Conservation (phyloP, 2,329 filamentous ascomycete species). For the Sclerotinia borealis region DNA sequence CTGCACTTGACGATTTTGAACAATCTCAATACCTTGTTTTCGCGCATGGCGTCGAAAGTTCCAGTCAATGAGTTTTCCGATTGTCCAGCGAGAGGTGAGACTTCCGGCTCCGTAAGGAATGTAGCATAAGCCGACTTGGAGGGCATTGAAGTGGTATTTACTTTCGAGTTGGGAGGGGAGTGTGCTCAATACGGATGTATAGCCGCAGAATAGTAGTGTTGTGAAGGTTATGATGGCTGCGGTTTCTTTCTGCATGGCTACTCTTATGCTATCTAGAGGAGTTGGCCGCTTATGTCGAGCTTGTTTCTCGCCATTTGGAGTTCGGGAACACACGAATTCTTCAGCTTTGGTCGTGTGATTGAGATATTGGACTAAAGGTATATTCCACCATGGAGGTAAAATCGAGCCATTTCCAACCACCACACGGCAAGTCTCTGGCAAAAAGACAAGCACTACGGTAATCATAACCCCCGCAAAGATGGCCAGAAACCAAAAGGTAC, state of each 20-base stretch:
- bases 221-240: slow-evolving; percentile 39
- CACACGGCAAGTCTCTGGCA: slow-evolving; percentile 48
- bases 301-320: background rate
- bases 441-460: slow-evolving; percentile 24
- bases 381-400: slow-evolving; percentile 49
- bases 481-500: slow-evolving; percentile 46
- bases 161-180: slow-evolving; percentile 35
- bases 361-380: slow-evolving; percentile 32
- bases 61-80: slow-evolving; percentile 52
- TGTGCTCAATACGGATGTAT: slow-evolving; percentile 40
- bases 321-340: background rate
- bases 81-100: slow-evolving; percentile 40
- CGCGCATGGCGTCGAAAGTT: slow-evolving; percentile 64
- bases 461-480: slow-evolving; percentile 19
- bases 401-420: slow-evolving; percentile 51
- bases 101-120: slow-evolving; percentile 41
- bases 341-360: background rate
- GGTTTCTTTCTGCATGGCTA: slow-evolving; percentile 39
- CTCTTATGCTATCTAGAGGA: slow-evolving; percentile 35
- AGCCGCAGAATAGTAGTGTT: slow-evolving; percentile 41
- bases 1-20: slow-evolving; percentile 42
- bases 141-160: slow-evolving; percentile 17
- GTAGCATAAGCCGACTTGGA: slow-evolving; percentile 21
- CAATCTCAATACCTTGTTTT: slow-evolving; percentile 51
- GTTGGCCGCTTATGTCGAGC: background rate